Conservation (phyloP, 352 stramenopile genomes). For the Blastocystis sp. region DNA sequence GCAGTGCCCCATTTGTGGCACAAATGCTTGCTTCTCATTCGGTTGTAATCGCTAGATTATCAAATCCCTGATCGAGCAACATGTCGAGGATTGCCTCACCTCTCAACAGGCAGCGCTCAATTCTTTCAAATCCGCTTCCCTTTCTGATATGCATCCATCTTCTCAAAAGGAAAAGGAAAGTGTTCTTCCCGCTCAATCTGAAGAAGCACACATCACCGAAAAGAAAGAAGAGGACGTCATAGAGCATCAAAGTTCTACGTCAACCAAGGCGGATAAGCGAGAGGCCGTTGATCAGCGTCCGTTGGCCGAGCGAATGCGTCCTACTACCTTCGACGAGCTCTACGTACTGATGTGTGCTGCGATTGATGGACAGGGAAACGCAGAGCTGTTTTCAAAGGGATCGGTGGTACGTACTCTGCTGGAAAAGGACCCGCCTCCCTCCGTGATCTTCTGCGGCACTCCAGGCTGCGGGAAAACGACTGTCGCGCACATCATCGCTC, state of each 20-base stretch:
- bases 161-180: not conserved
- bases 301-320: slow-evolving; percentile 51
- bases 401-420: slow-evolving; percentile 71
- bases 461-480: slow-evolving; percentile 83
- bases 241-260: not conserved
- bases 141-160: not conserved
- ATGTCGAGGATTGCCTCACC: slow-evolving; percentile 33
- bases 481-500: slow-evolving; percentile 79
- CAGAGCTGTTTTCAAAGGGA: slow-evolving; percentile 76
- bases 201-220: not conserved
- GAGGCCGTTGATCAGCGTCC: not conserved
- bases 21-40: not conserved
- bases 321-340: slow-evolving; percentile 38
- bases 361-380: slow-evolving; percentile 74
- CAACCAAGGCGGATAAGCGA: not conserved
- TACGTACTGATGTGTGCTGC: not conserved
- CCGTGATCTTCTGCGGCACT: slow-evolving; percentile 72
- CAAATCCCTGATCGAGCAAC: slow-evolving; percentile 26
- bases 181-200: not conserved
- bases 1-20: slow-evolving; percentile 30
- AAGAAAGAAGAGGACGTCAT: not conserved
- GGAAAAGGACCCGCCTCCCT: slow-evolving; percentile 1
- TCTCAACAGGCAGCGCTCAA: not conserved
- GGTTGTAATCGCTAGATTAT: slow-evolving; percentile 6
- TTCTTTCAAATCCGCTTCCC: no score